Evolutionary conservation across 2,329 filamentous ascomycete genomes (phyloP), one percentile per base, ranked within the genome.

Genomic region (Pyricularia pennisetigena): DNA sequence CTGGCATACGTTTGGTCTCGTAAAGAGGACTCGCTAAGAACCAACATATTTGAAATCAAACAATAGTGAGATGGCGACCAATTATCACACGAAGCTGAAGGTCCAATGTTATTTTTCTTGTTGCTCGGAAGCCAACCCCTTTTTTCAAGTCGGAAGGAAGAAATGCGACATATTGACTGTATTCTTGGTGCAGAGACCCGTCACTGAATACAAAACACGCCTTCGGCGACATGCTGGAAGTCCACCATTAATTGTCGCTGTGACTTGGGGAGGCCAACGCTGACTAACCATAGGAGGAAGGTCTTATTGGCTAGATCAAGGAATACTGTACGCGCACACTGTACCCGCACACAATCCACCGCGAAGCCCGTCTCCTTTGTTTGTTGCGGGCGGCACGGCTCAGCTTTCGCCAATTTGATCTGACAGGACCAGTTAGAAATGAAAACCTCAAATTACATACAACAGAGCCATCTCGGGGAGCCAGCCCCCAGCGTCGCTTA

Each of bases 31-130:
- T 67, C 57, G 29, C n/a, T 32, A 32, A 54, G 66, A 64, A 63
- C 66, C 66, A 67, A 67, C 66, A 67, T 67, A 64, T 67, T 67
- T 67, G 66, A 69, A 69, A 62, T 26, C 12, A 28, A 62, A 62
- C 59, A 62, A 62, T 29, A 24, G 59, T 62, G 24, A 28, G 26
- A 62, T 28, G 10, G 3, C 14, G 26, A 62, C 26, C 16, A 16
- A 28, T 14, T 35, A 7, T 62, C 24, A 62, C 59, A 62, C 29
- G 24, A 62, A 62, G 24, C 59, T 62, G 24, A 14, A 16, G 10
- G 24, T 62, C 24, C 4, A 61, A 28, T 26, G 3, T 29, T 14
- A 26, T 29, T 62, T 26, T 12, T 62, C 59, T 28, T 28, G 24
- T 62, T 28, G 23, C 23, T 62, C 8, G 23, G 29, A 62, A 16